These are phyloP conservation scores for Scleroderma citrinum DNA, from an alignment of 768 basidiomycete species.

Conservation along the genomic window DNA sequence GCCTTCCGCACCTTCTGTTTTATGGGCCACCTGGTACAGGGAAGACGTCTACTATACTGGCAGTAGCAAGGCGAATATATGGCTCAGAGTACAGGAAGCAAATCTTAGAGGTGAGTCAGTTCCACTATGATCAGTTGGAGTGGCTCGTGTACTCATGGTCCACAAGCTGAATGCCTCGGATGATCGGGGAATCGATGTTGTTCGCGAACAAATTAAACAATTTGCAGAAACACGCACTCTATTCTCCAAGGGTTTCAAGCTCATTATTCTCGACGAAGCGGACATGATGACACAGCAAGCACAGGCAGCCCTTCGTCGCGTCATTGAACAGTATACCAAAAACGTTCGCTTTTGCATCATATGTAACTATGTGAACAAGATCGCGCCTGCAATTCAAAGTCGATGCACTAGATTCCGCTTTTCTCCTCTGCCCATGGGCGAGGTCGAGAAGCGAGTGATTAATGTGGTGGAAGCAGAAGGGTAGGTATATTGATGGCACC, in stretches of 20 bases:
- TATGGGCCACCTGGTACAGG: slow-evolving; percentile 99
- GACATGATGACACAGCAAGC: slow-evolving; percentile 99
- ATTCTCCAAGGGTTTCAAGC: slow-evolving; percentile 89
- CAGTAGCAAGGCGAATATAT: slow-evolving; percentile 92
- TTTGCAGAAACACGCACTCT: slow-evolving; percentile 95
- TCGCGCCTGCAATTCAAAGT: slow-evolving; percentile 96
- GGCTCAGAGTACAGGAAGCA: slow-evolving; percentile 82
- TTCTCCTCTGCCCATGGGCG: slow-evolving; percentile 78
- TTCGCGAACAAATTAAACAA: slow-evolving; percentile 97
- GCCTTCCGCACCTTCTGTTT: slow-evolving; percentile 91
- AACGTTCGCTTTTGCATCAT: slow-evolving; percentile 99
- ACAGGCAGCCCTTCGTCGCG: slow-evolving; percentile 91
- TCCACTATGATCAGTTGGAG: not conserved
- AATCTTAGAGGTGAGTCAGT: slow-evolving; percentile 73
- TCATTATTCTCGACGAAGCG: slow-evolving; percentile 98
- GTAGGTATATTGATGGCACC: slow-evolving; percentile 39
- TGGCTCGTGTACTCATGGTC: slow-evolving; percentile 1
- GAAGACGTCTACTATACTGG: slow-evolving; percentile 95
- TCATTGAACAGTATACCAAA: slow-evolving; percentile 97
- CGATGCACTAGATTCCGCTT: slow-evolving; percentile 97
- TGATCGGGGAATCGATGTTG: slow-evolving; percentile 97
- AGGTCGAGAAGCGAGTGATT: slow-evolving; percentile 80
- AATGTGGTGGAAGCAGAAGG: slow-evolving; percentile 78
- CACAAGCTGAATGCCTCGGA: slow-evolving; percentile 92
- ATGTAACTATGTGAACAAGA: slow-evolving; percentile 99